Evolutionary conservation across 1,139 yeast genomes (phyloP), one percentile per base, ranked within the genome.

Genomic region (Ogataea hybrid): DNA sequence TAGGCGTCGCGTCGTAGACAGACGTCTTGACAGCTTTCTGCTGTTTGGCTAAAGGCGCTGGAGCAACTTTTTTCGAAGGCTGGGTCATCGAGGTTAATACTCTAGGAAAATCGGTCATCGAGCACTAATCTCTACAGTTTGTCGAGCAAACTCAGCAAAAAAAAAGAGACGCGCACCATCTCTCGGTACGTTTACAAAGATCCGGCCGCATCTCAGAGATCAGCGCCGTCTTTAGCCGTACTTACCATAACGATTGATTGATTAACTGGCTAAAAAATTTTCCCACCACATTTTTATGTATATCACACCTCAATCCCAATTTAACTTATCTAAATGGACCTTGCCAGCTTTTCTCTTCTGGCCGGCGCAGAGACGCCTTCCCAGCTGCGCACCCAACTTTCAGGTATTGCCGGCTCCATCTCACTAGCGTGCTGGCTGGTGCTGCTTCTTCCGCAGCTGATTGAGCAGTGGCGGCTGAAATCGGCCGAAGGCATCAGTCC

Each of bases 61-160:
- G 92, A 66, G 96, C 96, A 65, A 87, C 94, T 79, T 87, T 87
- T 75, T 81, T 79, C 69, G 85, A 82, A 69, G 89, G 86, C 88
- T 77, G 74, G 68, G 80, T 84, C 90, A 84, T 83, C 78, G 87
- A 82, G 84, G 54, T 52, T 51, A 54, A 56, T 53, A 53, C 43
- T 46, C 39, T 32, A 32, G 22, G 23, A 18, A 21, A 20, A 12
- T 20, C n/a, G 35, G 40, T 37, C 40, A 37, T 30, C 40, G 35
- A 37, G 40, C 40, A 37, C 28, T 37, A 22, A 37, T 37, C 40
- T 37, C 40, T 37, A 32, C 35, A 14, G 35, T 25, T 25, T 21
- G 35, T 12, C 27, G 28, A 15, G 21, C 28, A 23, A 23, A 23
- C 28, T 22, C 35, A 25, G 28, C 35, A 16, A 18, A 30, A 32